Percentiles rank a stretch among this genome's conserved stretches.
Evolutionary conservation across 306 rosid genomes (phyloP).

Genomic region (Ziziphus jujuba): DNA sequence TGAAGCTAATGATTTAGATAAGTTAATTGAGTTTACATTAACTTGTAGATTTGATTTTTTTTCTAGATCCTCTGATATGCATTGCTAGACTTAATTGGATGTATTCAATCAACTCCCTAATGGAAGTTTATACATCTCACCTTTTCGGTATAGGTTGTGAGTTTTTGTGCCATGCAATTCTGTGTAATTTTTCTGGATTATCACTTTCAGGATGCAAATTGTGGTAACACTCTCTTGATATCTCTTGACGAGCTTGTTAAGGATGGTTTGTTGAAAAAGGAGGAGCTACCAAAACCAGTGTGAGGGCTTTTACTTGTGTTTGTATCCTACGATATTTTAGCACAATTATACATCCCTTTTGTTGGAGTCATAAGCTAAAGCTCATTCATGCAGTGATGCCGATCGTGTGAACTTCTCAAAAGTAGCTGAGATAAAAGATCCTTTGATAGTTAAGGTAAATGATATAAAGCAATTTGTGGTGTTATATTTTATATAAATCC

Average conservation of each 20-base stretch:
- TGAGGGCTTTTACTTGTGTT: slow-evolving; percentile 35
- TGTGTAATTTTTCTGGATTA: slow-evolving; percentile 1
- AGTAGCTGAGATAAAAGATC: slow-evolving; percentile 83
- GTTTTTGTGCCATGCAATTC: not conserved
- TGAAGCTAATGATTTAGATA: too few species aligned
- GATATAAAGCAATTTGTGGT: not conserved
- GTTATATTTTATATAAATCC: not conserved
- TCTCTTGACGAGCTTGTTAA: slow-evolving; percentile 86
- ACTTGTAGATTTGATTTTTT: too few species aligned
- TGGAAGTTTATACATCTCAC: not conserved
- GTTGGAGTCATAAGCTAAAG: not conserved
- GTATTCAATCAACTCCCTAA: too few species aligned
- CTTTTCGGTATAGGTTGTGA: not conserved
- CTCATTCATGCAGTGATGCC: slow-evolving; percentile 53
- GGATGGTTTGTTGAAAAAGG: slow-evolving; percentile 78
- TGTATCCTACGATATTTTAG: not conserved
- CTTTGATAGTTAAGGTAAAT: slow-evolving; percentile 65
- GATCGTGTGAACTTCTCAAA: slow-evolving; percentile 65
- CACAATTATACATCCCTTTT: not conserved
- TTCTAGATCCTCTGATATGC: too few species aligned
- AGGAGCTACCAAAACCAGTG: slow-evolving; percentile 86
- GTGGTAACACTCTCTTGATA: slow-evolving; percentile 93
- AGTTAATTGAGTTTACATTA: too few species aligned
- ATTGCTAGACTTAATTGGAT: too few species aligned
- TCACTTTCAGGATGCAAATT: slow-evolving; percentile 78